phyloP scores from a whole-genome alignment of 2,329 filamentous ascomycete species.

The Penicillium sp. region DNA sequence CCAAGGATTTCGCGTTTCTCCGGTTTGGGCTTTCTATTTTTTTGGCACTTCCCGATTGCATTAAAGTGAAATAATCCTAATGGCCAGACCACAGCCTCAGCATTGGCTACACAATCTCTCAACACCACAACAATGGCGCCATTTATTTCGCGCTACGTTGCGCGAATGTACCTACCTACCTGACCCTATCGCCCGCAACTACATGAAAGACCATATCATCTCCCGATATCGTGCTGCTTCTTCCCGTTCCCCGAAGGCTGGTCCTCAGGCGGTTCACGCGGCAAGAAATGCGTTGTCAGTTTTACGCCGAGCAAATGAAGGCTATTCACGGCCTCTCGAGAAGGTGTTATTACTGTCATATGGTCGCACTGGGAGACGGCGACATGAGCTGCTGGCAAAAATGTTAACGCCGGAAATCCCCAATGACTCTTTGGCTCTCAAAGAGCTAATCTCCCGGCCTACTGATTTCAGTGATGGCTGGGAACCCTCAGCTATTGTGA shows the following conservation, averaged over 20 bases:
- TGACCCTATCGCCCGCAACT: conserved; percentile 53
- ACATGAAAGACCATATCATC: conserved; percentile 49
- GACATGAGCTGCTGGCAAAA: conserved; percentile 47
- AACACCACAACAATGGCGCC: conserved; percentile 33
- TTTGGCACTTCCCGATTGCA: not conserved
- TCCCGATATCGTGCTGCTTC: conserved; percentile 17
- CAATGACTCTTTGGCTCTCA: conserved; percentile 21
- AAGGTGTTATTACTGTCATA: conserved; percentile 57
- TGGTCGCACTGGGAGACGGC: conserved; percentile 55
- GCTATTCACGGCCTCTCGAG: conserved; percentile 51
- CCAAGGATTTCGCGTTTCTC: conserved; percentile 28
- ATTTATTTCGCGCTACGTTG: conserved; percentile 56
- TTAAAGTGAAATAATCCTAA: not conserved
- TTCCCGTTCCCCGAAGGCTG: conserved; percentile 17
- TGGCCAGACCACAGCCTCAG: conserved; percentile 9
- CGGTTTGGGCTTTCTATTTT: conserved; percentile 11
- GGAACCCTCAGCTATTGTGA: conserved; percentile 33
- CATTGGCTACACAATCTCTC: conserved; percentile 22
- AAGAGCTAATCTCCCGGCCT: conserved; percentile 18
- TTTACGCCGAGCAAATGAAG: conserved; percentile 55
- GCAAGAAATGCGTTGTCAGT: conserved; percentile 42
- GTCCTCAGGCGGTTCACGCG: conserved; percentile 22
- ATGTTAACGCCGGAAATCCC: conserved; percentile 31
- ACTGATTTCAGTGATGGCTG: conserved; percentile 31
- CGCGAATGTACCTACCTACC: conserved; percentile 62